Conservation (phyloP, 2,329 filamentous ascomycete species). For the Plectosphaerella plurivora region DNA sequence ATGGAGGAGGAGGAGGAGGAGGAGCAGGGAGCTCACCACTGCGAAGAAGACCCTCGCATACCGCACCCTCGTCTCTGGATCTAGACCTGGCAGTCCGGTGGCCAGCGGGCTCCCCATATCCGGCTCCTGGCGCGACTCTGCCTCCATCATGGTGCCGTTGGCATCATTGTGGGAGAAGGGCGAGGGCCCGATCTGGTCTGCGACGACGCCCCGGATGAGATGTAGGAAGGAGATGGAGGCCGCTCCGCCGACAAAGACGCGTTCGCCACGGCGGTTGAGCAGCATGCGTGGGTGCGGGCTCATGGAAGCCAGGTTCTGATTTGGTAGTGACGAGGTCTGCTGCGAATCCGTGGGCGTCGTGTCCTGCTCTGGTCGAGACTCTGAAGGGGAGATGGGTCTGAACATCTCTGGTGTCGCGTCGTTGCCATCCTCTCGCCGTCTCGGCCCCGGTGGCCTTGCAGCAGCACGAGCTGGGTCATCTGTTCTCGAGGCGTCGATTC, state of each 20-base stretch:
- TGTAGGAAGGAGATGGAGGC: slow-evolving; percentile 53
- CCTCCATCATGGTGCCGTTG: slow-evolving; percentile 48
- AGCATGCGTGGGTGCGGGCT: slow-evolving; percentile 35
- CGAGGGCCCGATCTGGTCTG: slow-evolving; percentile 48
- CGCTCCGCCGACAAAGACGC: slow-evolving; percentile 44
- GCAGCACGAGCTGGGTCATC: too few relatives aligned
- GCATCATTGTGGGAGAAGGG: slow-evolving; percentile 47
- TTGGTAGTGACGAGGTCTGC: slow-evolving; percentile 4
- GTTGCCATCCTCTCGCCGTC: too few relatives aligned
- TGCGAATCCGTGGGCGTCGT: slow-evolving; percentile 8
- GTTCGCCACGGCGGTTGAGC: slow-evolving; percentile 46
- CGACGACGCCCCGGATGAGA: slow-evolving; percentile 42
- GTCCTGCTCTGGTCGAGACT: slow-evolving; percentile 17
- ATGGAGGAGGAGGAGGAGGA: not conserved
- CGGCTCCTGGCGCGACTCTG: slow-evolving; percentile 19
- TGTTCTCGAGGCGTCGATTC: too few relatives aligned
- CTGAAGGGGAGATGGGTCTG: slow-evolving; percentile 33
- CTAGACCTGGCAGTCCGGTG: not conserved
- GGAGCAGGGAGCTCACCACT: not conserved
- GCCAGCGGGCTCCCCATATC: not conserved
- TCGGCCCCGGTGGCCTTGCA: too few relatives aligned
- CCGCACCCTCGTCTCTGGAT: not conserved
- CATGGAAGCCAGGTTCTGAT: not conserved
- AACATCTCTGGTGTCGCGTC: slow-evolving; percentile 18
- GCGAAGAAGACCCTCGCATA: not conserved